Evolutionary conservation across 768 basidiomycete genomes (phyloP), one percentile per base, ranked within the genome.

Genomic region (Boletus eberwhitei): DNA sequence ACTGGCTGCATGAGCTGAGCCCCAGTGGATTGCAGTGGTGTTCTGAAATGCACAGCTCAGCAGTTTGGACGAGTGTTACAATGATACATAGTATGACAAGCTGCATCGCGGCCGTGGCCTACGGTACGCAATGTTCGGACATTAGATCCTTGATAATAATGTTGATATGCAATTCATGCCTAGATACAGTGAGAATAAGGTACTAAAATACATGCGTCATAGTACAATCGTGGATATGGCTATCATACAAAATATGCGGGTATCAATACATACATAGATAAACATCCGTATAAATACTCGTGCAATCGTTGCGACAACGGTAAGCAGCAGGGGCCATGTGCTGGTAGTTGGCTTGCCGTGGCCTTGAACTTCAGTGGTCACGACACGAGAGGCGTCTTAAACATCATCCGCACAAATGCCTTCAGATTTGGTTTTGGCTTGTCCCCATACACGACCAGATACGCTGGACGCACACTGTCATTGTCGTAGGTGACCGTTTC

Each of bases 401-500:
- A 71, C 13, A 71, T 55, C 26, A 46, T 64, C 42, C 51, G 63
- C 26, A 72, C 51, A 39, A 71, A 60, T 37, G 65, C 55, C 50
- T 65, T 72, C 51, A 69, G 46, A 57, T 56, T 63, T 5, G 37
- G 52, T 44, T 49, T 42, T 35, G 62, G 50, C 48, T 71, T 67
- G 36, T 65, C 44, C 17, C 80, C 82, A 60, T 86, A 87, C 19
- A 86, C 78, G n/a, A 87, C 67, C 52, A 87, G 73, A 68, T 79
- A 87, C 0, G 83, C 83, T 17, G 86, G 86, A 8, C 84, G 79
- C 59, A 86, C 80, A 29, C 85, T 84, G 58, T 86, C 84, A 60
- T 86, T 85, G 41, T 73, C 62, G 59, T 87, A 87, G 14, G 85
- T 83, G 8, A 86, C 83, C 4, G 82, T 86, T 66, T 87, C 86